Percentiles rank a stretch among this genome's conserved stretches.
Conservation (phyloP, 225 moss, liverwort and hornwort genomes). For the Rhytidiadelphus loreus region DNA sequence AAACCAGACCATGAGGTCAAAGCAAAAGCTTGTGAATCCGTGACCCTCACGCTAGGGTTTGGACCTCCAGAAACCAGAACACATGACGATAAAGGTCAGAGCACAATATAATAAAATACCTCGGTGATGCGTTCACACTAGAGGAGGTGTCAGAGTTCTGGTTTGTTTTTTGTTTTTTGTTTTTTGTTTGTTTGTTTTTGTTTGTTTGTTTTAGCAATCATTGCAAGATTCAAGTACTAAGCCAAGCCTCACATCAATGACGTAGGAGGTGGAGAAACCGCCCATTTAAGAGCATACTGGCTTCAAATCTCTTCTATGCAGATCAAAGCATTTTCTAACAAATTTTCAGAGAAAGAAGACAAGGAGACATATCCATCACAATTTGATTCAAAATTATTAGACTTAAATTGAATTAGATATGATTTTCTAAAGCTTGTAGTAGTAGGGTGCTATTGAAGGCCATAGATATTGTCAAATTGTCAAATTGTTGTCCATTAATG, state of each 20-base stretch:
- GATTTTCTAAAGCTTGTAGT: rapidly evolving
- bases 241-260: background rate
- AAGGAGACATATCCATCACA: rapidly evolving
- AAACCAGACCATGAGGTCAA: background rate
- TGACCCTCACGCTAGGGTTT: background rate
- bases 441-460: rapidly evolving
- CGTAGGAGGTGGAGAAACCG: too few relatives aligned
- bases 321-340: background rate
- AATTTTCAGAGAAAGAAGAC: background rate
- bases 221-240: background rate
- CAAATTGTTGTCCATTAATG: background rate
- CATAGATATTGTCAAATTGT: rapidly evolving
- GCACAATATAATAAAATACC: background rate
- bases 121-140: background rate
- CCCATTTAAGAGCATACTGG: background rate
- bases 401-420: background rate
- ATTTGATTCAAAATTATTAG: background rate
- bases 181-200: background rate
- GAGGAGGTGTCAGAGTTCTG: background rate
- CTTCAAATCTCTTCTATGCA: background rate
- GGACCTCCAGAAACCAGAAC: background rate
- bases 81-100: background rate
- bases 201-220: background rate
- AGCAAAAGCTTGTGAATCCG: background rate
- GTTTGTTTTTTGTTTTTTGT: background rate